A percentile compares a stretch with the other conserved stretches of the same genome.
phyloP scores from a whole-genome alignment of 768 basidiomycete species.

The Phaeolepiota aurea region DNA sequence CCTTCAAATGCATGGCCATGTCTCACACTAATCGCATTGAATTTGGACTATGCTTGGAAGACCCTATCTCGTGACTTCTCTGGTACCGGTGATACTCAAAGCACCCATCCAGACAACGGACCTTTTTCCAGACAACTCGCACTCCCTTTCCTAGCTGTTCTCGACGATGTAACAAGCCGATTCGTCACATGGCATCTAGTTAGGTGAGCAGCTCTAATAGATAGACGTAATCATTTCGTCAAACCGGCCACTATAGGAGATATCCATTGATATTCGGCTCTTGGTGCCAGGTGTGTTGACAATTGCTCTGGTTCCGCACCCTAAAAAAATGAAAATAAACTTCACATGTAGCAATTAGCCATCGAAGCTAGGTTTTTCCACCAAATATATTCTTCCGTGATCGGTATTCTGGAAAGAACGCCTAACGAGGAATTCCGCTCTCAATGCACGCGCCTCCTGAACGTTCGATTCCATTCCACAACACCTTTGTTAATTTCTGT shows the following conservation, averaged over 20 bases:
- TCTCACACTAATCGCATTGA: conserved; percentile 25
- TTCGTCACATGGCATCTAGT: conserved; percentile 54
- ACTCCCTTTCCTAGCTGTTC: conserved; percentile 42
- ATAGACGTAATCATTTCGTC: conserved; percentile 4
- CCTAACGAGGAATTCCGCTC: conserved; percentile 35
- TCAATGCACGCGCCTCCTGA: conserved; percentile 33
- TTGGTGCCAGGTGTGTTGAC: conserved; percentile 44
- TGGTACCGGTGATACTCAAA: conserved; percentile 1
- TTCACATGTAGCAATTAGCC: conserved; percentile 41
- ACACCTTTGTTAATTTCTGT: neutral
- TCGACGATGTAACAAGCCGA: conserved; percentile 43
- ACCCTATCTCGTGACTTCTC: conserved; percentile 9
- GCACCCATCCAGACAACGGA: conserved; percentile 14
- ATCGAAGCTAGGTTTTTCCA: conserved; percentile 40
- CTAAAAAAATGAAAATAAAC: conserved; percentile 3
- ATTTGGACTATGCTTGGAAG: conserved; percentile 27
- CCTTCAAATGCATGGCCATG: neutral
- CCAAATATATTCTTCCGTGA: conserved; percentile 41
- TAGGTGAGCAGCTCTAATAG: conserved; percentile 28
- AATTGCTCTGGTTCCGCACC: neutral
- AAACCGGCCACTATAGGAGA: conserved; percentile 31
- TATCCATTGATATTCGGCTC: conserved; percentile 74
- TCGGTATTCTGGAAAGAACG: conserved; percentile 45
- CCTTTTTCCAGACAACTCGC: conserved; percentile 51
- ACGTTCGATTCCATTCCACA: conserved; percentile 26